Evolutionary conservation across 1,284 basidiomycete species (phyloP).

Genomic region (Cutaneotrichosporon daszewskae): DNA sequence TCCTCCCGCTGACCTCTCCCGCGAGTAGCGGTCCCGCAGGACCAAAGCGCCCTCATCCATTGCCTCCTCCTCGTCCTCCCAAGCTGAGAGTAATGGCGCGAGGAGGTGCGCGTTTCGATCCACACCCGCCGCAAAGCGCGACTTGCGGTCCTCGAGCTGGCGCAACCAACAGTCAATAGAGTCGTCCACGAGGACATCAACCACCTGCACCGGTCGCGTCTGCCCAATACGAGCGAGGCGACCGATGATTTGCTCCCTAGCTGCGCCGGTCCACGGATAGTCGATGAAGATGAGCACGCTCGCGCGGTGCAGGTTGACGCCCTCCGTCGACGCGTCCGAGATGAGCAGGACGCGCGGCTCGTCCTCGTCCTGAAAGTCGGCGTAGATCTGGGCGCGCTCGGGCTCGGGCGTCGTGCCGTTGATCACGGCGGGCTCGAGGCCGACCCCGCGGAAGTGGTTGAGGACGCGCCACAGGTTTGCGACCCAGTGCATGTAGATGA

Average conservation of each 20-base stretch:
- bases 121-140: too few relatives aligned
- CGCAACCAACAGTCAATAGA: too few relatives aligned
- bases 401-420: background rate
- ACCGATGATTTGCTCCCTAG: background rate
- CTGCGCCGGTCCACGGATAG: background rate
- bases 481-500: background rate
- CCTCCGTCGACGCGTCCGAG: background rate
- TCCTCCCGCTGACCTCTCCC: too few relatives aligned
- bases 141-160: too few relatives aligned
- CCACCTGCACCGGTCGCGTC: too few relatives aligned
- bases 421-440: background rate
- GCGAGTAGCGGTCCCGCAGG: too few relatives aligned
- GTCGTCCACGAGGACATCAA: too few relatives aligned
- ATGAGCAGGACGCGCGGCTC: background rate
- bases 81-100: too few relatives aligned
- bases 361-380: background rate
- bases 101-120: too few relatives aligned
- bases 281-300: constrained; percentile 1
- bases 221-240: too few relatives aligned
- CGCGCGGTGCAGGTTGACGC: constrained; percentile 1
- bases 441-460: background rate
- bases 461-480: background rate
- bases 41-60: too few relatives aligned
- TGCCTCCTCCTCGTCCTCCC: too few relatives aligned
- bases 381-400: background rate